Evolutionary conservation across 2,329 filamentous ascomycete species (phyloP), one percentile per base, ranked within the genome.

Genomic region (Botrytis byssoidea): DNA sequence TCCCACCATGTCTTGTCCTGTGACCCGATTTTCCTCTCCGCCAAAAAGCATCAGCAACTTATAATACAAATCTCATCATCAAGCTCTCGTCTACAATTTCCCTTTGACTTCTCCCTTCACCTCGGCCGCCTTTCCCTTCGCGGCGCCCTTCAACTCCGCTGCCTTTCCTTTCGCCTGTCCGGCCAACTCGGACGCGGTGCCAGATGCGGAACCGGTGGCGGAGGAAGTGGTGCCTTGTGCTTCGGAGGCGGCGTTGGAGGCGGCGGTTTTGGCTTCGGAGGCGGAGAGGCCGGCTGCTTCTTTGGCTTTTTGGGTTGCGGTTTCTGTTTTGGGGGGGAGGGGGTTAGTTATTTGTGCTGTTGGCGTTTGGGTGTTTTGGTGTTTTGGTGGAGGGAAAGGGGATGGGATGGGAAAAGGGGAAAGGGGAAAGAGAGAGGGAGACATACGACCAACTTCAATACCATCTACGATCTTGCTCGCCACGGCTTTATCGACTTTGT

Each of bases 381-480:
- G 40, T 40, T 40, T 20, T 14, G 40, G 40, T 3, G 14, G n/a
- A n/a, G n/a, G n/a, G n/a, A n/a, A n/a, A n/a, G n/a, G n/a, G n/a
- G n/a, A n/a, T n/a, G n/a, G 32, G 32, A 14, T 1, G 4, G 40
- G 42, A 55, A 59, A n/a, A 18, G 18, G 60, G 16, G 51, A 42
- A 25, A 14, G 44, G 16, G 7, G 14, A 44, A 35, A 60, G 16
- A 48, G 16, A 48, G 6, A 12, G 29, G 25, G 46, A 18, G n/a
- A 84, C 86, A 74, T 84, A 90, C 90, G 81, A 67, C 86, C 86
- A 65, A 84, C 83, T 77, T 91, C 85, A 79, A 92, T 89, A 25
- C 88, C 88, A 57, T 88, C 87, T 42, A 90, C 87, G 29, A 91
- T 79, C 80, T 89, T 90, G 80, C 89, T 86, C 74, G 87, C 86